Evolutionary conservation across 2,329 filamentous ascomycete species (phyloP).

Genomic region (Epichloe glyceriae): DNA sequence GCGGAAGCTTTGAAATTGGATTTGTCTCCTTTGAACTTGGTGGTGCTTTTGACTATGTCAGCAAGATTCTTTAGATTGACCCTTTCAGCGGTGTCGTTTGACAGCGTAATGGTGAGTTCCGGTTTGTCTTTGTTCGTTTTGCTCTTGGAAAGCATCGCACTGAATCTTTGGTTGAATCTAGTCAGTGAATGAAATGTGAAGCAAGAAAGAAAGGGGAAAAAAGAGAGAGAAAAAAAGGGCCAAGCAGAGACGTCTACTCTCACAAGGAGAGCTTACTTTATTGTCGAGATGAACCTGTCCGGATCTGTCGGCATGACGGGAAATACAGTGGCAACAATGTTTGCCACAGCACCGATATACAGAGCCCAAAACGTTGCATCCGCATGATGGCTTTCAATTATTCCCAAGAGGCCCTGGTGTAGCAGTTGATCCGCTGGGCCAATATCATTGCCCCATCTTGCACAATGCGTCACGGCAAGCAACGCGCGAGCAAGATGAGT

Average conservation of each 20-base stretch:
- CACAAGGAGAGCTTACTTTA: constrained; percentile 22
- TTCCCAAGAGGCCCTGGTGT: constrained; percentile 26
- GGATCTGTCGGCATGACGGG: constrained; percentile 26
- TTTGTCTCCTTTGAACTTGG: constrained; percentile 20
- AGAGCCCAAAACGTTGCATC: constrained; percentile 39
- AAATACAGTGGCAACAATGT: constrained; percentile 28
- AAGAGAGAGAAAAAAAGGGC: neutral
- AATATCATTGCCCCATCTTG: constrained; percentile 57
- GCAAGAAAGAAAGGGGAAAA: neutral
- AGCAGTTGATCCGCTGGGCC: constrained; percentile 34
- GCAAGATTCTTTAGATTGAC: constrained; percentile 21
- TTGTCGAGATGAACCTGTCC: constrained; percentile 19
- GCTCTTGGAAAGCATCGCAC: neutral
- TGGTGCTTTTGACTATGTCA: constrained; percentile 20
- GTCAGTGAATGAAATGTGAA: neutral
- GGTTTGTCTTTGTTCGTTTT: constrained; percentile 23
- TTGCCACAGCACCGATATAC: constrained; percentile 37
- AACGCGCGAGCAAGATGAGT: constrained; percentile 59
- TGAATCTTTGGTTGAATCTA: neutral
- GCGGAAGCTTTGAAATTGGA: constrained; percentile 21
- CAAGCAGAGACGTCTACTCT: neutral
- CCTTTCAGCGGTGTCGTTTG: constrained; percentile 15
- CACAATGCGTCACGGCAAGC: constrained; percentile 57
- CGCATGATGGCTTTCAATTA: constrained; percentile 24
- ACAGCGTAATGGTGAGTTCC: constrained; percentile 23